phyloP scores from a whole-genome alignment of 2,329 filamentous ascomycete species.

The Xylaria hypoxylon region DNA sequence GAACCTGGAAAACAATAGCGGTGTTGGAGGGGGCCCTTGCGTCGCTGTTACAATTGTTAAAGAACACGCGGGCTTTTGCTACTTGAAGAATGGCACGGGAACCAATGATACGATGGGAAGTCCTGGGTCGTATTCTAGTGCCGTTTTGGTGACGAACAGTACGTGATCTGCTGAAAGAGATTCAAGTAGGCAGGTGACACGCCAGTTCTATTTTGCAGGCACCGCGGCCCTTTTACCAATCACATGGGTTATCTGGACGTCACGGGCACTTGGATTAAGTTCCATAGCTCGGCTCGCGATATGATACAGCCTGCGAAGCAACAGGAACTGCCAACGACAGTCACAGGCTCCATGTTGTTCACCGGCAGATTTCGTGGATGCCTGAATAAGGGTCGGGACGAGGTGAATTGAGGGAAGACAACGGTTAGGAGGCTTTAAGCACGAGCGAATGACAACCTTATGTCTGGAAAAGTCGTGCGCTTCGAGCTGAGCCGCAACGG shows the following conservation, averaged over 20 bases:
- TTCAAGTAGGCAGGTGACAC: not conserved
- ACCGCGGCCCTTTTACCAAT: not conserved
- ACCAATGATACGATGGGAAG: slow-evolving; percentile 45
- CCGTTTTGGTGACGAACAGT: slow-evolving; percentile 38
- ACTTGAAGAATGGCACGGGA: slow-evolving; percentile 45
- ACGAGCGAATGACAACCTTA: not conserved
- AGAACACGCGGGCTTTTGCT: slow-evolving; percentile 45
- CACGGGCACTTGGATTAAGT: not conserved
- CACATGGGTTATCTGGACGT: not conserved
- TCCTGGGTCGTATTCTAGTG: slow-evolving; percentile 43
- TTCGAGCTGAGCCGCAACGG: not conserved
- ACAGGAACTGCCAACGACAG: not conserved
- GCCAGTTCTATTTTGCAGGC: not conserved
- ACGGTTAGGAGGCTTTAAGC: not conserved
- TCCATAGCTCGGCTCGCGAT: not conserved
- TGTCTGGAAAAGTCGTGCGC: not conserved
- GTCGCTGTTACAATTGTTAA: slow-evolving; percentile 45
- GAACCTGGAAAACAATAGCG: slow-evolving; percentile 33
- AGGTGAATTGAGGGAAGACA: not conserved
- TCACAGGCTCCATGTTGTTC: not conserved
- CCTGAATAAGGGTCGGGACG: not conserved
- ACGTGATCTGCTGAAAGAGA: not conserved
- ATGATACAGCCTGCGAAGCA: not conserved
- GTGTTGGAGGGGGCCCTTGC: slow-evolving; percentile 46
- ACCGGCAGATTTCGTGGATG: not conserved